A percentile compares a stretch with the other conserved stretches of the same genome.
phyloP scores from a whole-genome alignment of 768 basidiomycete genomes.

The Vishniacozyma victoriae region DNA sequence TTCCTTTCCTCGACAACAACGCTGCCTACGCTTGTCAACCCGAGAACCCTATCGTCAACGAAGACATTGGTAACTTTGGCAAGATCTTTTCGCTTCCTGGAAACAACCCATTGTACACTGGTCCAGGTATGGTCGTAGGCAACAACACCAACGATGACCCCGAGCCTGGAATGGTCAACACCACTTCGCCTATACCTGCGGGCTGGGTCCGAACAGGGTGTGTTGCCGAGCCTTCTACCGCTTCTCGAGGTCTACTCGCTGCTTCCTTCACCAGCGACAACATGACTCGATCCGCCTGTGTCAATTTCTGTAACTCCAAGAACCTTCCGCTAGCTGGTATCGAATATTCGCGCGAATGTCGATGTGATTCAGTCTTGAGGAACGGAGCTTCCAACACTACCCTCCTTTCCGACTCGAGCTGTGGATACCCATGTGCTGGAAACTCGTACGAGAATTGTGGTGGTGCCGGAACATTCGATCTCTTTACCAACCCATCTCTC shows the following conservation, averaged over 20 bases:
- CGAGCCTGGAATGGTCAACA: conserved; percentile 18
- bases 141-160: conserved; percentile 28
- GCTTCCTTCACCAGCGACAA: conserved; percentile 23
- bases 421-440: conserved; percentile 33
- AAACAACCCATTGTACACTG: conserved; percentile 45
- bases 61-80: conserved; percentile 39
- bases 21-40: conserved; percentile 34
- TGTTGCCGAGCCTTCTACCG: conserved; percentile 41
- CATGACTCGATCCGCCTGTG: conserved; percentile 42
- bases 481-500: conserved; percentile 37
- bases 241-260: conserved; percentile 38
- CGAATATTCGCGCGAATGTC: conserved; percentile 43
- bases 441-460: conserved; percentile 45
- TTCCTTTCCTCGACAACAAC: conserved; percentile 39
- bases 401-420: conserved; percentile 29
- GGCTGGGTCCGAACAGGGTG: conserved; percentile 42
- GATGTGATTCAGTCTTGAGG: conserved; percentile 40
- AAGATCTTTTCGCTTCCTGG: conserved; percentile 39
- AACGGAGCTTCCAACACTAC: conserved; percentile 44
- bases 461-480: conserved; percentile 28
- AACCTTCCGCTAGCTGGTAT: conserved; percentile 41
- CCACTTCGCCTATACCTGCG: conserved; percentile 32
- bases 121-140: conserved; percentile 29
- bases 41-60: conserved; percentile 40
- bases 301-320: conserved; percentile 19